Evolutionary conservation across 2,329 filamentous ascomycete genomes (phyloP).

Genomic region (Sarocladiaceae sp.): DNA sequence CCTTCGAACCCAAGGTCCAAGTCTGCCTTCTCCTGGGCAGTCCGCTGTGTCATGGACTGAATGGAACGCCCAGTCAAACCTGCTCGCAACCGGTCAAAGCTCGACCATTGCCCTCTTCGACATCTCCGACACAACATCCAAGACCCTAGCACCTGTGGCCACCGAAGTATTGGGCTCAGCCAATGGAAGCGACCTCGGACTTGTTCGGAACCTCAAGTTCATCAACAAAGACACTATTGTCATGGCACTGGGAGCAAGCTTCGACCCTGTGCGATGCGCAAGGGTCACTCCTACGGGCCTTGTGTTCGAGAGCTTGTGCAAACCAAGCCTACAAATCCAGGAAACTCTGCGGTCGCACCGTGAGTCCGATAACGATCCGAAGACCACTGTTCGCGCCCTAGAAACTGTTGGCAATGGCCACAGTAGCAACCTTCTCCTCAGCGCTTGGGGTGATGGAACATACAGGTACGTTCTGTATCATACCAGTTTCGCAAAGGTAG

Average conservation of each 20-base stretch:
- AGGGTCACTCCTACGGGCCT: slow-evolving; percentile 41
- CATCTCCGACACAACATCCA: slow-evolving; percentile 14
- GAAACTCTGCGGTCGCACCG: background rate
- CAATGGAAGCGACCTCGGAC: slow-evolving; percentile 17
- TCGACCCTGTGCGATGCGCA: slow-evolving; percentile 41
- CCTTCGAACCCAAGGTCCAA: background rate
- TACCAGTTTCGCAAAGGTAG: background rate
- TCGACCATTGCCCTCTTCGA: slow-evolving; percentile 25
- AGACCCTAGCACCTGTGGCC: slow-evolving; percentile 16
- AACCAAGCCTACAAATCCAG: slow-evolving; percentile 22
- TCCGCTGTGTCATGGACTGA: slow-evolving; percentile 28
- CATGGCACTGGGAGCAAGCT: slow-evolving; percentile 38
- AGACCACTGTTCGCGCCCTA: slow-evolving; percentile 40
- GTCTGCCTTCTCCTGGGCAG: slow-evolving; percentile 22
- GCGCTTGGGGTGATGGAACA: slow-evolving; percentile 50
- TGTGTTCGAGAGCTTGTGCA: slow-evolving; percentile 25
- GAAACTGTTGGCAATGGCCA: slow-evolving; percentile 36
- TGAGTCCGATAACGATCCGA: slow-evolving; percentile 23
- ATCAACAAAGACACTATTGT: slow-evolving; percentile 40
- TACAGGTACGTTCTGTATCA: slow-evolving; percentile 26
- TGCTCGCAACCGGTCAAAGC: slow-evolving; percentile 27
- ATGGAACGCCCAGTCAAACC: slow-evolving; percentile 23
- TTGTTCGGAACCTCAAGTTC: slow-evolving; percentile 36
- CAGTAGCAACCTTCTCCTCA: slow-evolving; percentile 39
- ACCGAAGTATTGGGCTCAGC: slow-evolving; percentile 22